These are phyloP conservation scores for Apiospora sp. DNA, from an alignment of 2,329 filamentous ascomycete genomes.

Conservation along the genomic window DNA sequence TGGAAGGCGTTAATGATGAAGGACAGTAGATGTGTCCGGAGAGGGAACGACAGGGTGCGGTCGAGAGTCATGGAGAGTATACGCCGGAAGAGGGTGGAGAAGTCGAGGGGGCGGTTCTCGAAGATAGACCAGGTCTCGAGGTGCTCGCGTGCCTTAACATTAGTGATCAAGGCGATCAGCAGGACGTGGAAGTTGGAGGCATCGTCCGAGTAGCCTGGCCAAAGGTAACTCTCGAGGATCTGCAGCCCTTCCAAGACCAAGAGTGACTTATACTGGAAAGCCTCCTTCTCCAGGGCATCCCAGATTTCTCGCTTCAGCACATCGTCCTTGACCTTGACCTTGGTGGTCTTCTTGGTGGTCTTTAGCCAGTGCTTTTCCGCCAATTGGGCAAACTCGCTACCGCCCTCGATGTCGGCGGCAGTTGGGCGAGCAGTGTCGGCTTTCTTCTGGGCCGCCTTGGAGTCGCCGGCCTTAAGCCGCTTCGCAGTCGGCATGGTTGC, in stretches of 20 bases:
- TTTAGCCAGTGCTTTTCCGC: slow-evolving; percentile 89
- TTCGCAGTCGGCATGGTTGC: slow-evolving; percentile 65
- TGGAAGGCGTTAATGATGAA: slow-evolving; percentile 95
- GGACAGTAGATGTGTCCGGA: slow-evolving; percentile 83
- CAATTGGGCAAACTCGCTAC: slow-evolving; percentile 76
- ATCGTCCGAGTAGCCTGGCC: slow-evolving; percentile 90
- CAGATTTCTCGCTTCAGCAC: slow-evolving; percentile 88
- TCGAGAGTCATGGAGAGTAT: slow-evolving; percentile 88
- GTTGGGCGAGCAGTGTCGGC: slow-evolving; percentile 63
- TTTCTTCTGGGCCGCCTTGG: slow-evolving; percentile 49
- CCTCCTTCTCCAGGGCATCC: slow-evolving; percentile 84
- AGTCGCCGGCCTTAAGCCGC: slow-evolving; percentile 61
- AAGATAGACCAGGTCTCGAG: slow-evolving; percentile 89
- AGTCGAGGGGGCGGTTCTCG: slow-evolving; percentile 77
- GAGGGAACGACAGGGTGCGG: slow-evolving; percentile 66
- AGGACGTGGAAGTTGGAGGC: slow-evolving; percentile 92
- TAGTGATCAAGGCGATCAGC: slow-evolving; percentile 83
- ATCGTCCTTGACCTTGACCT: slow-evolving; percentile 80
- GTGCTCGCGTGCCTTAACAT: slow-evolving; percentile 87
- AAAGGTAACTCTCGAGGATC: slow-evolving; percentile 90
- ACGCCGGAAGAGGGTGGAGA: slow-evolving; percentile 88
- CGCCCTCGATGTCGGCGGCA: slow-evolving; percentile 74
- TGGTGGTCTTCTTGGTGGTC: slow-evolving; percentile 64
- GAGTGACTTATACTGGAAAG: slow-evolving; percentile 79
- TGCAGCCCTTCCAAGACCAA: slow-evolving; percentile 89